Evolutionary conservation across 148 eudicot species (phyloP).

Genomic region (Simmondsia chinensis): DNA sequence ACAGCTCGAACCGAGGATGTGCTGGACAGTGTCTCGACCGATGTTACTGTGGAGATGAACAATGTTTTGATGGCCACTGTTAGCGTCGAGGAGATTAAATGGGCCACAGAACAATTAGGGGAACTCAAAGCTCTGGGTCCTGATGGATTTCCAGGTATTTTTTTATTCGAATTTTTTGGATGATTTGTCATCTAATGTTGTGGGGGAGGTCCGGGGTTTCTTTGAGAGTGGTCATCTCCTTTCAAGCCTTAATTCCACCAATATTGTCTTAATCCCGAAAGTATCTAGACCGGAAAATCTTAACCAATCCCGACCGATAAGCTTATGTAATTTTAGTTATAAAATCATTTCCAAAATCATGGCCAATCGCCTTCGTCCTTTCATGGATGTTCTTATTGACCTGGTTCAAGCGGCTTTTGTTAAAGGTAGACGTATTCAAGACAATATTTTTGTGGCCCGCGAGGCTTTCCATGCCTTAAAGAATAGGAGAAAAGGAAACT

Average conservation of each 20-base stretch:
- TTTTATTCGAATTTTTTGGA: neutral
- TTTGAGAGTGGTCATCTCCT: neutral
- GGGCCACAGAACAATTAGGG: neutral
- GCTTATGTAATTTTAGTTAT: neutral
- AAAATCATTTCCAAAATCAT: neutral
- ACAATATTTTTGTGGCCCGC: neutral
- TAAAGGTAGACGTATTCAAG: no score
- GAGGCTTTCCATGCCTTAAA: neutral
- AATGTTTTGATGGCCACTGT: no score
- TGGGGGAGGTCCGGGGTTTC: neutral
- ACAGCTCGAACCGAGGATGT: neutral
- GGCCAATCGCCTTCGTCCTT: neutral
- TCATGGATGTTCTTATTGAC: neutral
- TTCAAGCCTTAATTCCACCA: neutral
- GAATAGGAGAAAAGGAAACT: no score
- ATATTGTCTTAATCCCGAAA: neutral
- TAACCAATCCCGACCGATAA: neutral
- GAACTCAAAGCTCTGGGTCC: neutral
- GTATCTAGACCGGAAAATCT: neutral
- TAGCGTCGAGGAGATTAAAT: neutral
- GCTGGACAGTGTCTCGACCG: neutral
- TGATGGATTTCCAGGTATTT: neutral
- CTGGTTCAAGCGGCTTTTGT: neutral
- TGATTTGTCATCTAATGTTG: neutral
- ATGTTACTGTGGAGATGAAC: neutral